A percentile compares a stretch with the other conserved stretches of the same genome.
phyloP scores from a whole-genome alignment of 345 rosid species.

The Salix arbutifolia region DNA sequence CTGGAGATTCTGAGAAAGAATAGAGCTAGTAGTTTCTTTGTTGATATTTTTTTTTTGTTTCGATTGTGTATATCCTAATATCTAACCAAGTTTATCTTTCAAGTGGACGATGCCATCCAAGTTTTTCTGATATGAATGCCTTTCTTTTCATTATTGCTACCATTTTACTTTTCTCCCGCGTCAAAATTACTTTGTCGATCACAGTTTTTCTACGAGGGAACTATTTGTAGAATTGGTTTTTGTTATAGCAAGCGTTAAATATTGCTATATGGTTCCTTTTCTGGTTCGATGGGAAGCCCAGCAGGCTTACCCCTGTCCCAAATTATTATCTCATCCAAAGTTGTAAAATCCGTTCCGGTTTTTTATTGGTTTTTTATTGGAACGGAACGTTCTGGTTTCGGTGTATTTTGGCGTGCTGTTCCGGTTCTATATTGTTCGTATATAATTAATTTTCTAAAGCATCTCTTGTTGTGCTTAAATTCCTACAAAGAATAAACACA shows the following conservation, averaged over 20 bases:
- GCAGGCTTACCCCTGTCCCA: no score
- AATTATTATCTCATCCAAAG: no score
- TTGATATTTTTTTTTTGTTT: not conserved
- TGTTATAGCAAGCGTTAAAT: not conserved
- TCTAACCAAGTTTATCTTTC: not conserved
- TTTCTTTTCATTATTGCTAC: not conserved
- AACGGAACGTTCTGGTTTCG: no score
- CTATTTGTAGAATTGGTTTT: not conserved
- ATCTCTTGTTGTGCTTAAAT: no score
- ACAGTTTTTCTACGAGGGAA: not conserved
- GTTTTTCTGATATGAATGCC: no score
- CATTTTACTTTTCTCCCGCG: not conserved
- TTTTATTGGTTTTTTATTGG: no score
- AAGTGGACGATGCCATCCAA: not conserved
- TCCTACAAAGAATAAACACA: no score
- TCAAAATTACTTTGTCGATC: not conserved
- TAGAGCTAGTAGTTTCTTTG: not conserved
- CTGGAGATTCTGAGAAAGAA: not conserved
- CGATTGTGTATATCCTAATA: slow-evolving; percentile 11
- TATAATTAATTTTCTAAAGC: no score
- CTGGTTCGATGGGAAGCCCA: not conserved
- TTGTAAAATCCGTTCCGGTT: no score
- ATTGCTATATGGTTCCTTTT: not conserved
- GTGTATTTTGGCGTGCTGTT: no score
- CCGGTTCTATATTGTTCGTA: no score